Evolutionary conservation across 257 asterid genomes (phyloP).

Genomic region (Capsicum chinense): DNA sequence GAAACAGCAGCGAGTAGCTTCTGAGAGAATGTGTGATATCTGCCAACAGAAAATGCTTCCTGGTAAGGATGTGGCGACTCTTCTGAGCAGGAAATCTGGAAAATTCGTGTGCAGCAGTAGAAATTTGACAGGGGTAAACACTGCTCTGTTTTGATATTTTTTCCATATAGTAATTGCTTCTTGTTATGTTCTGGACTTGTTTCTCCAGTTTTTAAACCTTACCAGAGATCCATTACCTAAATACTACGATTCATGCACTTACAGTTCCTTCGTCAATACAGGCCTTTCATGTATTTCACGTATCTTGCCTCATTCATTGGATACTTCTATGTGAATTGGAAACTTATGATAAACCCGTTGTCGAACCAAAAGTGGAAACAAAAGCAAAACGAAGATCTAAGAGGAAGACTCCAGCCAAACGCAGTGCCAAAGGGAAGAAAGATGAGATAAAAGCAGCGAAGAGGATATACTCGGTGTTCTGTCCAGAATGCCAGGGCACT

Average conservation of each 20-base stretch:
- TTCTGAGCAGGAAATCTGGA: constrained; percentile 78
- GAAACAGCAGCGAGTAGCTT: constrained; percentile 60
- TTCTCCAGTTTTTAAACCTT: constrained; percentile 17
- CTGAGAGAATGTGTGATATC: constrained; percentile 85
- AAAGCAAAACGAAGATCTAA: constrained; percentile 51
- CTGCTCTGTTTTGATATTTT: not conserved
- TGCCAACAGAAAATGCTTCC: constrained; percentile 91
- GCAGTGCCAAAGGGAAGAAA: constrained; percentile 45
- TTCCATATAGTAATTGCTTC: not conserved
- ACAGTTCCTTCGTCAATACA: constrained; percentile 35
- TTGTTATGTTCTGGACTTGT: not conserved
- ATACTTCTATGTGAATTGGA: constrained; percentile 78
- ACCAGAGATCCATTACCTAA: not conserved
- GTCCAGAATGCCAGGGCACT: constrained; percentile 96
- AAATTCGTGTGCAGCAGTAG: constrained; percentile 91
- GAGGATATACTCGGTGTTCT: constrained; percentile 55
- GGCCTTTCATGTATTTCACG: constrained; percentile 90
- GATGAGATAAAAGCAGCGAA: constrained; percentile 37
- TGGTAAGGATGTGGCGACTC: constrained; percentile 84
- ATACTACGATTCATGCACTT: constrained; percentile 3
- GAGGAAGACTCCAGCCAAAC: constrained; percentile 61
- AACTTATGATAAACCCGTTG: constrained; percentile 46
- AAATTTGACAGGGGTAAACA: constrained; percentile 79
- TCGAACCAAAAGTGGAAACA: constrained; percentile 47
- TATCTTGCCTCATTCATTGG: constrained; percentile 93